Evolutionary conservation across 345 rosid genomes (phyloP).

Genomic region (Raphanus raphanistrum): DNA sequence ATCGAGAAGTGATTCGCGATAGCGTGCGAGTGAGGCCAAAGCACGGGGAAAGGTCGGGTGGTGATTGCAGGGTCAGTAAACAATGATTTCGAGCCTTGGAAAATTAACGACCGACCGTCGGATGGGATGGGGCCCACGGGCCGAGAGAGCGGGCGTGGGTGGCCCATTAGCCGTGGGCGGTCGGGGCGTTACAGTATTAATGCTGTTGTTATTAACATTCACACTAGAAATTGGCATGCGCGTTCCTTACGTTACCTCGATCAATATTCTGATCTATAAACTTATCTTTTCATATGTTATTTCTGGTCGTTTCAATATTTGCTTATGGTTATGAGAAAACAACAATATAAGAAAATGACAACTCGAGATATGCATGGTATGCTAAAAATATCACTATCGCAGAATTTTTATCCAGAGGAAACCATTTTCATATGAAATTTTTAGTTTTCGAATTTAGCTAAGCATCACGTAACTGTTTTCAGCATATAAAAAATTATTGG

Average conservation of each 20-base stretch:
- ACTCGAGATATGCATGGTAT: conserved; percentile 1
- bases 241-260: background rate
- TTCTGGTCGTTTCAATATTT: background rate
- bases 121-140: too few species aligned
- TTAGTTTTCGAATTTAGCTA: background rate
- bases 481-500: background rate
- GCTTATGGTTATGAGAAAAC: conserved; percentile 9
- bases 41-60: too few species aligned
- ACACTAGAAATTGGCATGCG: background rate
- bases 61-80: too few species aligned
- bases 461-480: conserved; percentile 34
- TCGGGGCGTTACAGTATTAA: too few species aligned
- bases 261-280: background rate
- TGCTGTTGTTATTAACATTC: background rate
- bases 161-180: too few species aligned
- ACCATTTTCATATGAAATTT: conserved; percentile 32
- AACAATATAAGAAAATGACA: conserved; percentile 17
- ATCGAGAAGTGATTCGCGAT: too few species aligned
- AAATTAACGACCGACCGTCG: too few species aligned
- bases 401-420: conserved; percentile 17
- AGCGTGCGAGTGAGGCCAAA: too few species aligned
- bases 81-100: too few species aligned
- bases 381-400: conserved; percentile 16
- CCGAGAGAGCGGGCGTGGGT: too few species aligned
- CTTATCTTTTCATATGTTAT: background rate